These are phyloP conservation scores for Zostera marina DNA, from an alignment of 116 monocot species.

Conservation along the genomic window DNA sequence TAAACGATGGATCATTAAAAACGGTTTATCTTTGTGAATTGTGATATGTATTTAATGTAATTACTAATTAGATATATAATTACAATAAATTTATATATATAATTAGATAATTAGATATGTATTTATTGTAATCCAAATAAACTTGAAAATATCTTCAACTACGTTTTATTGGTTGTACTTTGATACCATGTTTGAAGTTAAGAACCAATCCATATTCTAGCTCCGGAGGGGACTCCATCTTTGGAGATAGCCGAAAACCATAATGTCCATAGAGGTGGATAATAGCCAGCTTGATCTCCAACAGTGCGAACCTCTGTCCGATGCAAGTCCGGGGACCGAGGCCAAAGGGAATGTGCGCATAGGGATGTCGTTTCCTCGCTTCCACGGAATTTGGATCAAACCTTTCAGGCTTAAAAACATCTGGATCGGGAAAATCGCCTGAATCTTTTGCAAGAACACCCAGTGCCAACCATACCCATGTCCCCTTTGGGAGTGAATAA, in stretches of 20 bases:
- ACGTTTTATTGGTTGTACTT: constrained; percentile 27
- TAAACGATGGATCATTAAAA: no score
- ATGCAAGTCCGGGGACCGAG: constrained; percentile 73
- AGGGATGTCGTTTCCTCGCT: constrained; percentile 64
- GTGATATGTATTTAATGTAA: no score
- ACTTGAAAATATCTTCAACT: neutral
- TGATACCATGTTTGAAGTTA: constrained; percentile 58
- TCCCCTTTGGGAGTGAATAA: constrained; percentile 79
- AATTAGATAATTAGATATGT: neutral
- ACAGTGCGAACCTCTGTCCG: constrained; percentile 63
- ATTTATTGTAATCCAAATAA: neutral
- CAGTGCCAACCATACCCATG: constrained; percentile 86
- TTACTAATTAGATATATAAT: neutral
- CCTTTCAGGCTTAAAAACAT: constrained; percentile 65
- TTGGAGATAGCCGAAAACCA: constrained; percentile 38
- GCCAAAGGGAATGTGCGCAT: constrained; percentile 78
- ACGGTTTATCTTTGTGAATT: no score
- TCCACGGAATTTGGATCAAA: constrained; percentile 48
- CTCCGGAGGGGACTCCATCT: constrained; percentile 54
- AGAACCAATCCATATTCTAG: constrained; percentile 59
- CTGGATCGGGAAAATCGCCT: constrained; percentile 56
- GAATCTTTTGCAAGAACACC: constrained; percentile 74
- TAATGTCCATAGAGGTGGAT: constrained; percentile 47
- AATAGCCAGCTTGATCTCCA: constrained; percentile 61
- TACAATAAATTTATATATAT: neutral